Evolutionary conservation across 2,329 filamentous ascomycete species (phyloP).

Genomic region (Pyricularia pennisetigena): DNA sequence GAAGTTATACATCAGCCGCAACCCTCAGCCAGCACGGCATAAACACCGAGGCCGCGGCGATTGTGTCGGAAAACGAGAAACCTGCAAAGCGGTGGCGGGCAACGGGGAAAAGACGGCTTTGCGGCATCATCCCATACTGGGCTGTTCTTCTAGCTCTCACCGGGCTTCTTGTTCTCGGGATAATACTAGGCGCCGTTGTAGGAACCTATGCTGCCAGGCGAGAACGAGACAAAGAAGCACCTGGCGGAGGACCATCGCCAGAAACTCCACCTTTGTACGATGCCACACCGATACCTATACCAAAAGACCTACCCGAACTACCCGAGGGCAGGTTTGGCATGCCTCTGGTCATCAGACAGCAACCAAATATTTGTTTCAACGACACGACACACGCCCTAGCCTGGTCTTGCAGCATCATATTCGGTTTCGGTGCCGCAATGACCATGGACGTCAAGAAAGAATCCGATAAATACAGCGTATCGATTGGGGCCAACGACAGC

Average conservation of each 20-base stretch:
- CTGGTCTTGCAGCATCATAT: constrained; percentile 53
- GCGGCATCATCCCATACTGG: constrained; percentile 53
- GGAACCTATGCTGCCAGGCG: constrained; percentile 31
- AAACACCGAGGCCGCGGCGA: constrained; percentile 34
- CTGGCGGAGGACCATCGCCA: constrained; percentile 7
- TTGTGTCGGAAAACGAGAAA: constrained; percentile 35
- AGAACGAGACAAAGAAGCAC: constrained; percentile 18
- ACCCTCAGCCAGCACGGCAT: constrained; percentile 44
- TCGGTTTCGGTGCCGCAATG: constrained; percentile 26
- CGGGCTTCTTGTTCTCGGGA: constrained; percentile 40
- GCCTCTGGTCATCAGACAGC: constrained; percentile 38
- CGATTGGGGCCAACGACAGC: constrained; percentile 19
- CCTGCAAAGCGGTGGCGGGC: constrained; percentile 40
- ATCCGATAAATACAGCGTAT: constrained; percentile 1
- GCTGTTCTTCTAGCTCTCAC: constrained; percentile 40
- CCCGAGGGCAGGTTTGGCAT: constrained; percentile 46
- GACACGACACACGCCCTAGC: constrained; percentile 43
- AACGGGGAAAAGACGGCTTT: constrained; percentile 43
- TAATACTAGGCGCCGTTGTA: constrained; percentile 48
- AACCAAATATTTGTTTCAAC: constrained; percentile 46
- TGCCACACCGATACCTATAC: constrained; percentile 39
- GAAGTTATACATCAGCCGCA: constrained; percentile 36
- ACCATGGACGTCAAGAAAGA: not conserved
- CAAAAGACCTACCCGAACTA: constrained; percentile 40
- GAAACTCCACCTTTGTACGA: constrained; percentile 32